Conservation (phyloP, 2,329 filamentous ascomycete species). For the Zymoseptoria ardabiliae region DNA sequence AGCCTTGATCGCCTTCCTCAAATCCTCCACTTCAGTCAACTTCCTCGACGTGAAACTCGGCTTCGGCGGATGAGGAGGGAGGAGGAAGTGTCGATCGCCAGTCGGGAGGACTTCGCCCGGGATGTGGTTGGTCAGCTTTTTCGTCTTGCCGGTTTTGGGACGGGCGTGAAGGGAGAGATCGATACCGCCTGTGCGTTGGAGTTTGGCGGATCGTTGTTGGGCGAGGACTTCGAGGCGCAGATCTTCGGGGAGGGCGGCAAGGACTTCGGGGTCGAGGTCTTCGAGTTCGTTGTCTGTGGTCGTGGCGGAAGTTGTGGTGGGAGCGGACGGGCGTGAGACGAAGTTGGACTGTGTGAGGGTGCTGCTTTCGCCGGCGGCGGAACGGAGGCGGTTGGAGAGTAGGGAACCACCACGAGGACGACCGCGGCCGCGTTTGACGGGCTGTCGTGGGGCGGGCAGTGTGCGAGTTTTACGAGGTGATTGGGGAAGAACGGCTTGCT, state of each 20-base stretch:
- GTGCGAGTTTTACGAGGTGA: conserved; percentile 52
- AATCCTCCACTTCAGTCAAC: conserved; percentile 50
- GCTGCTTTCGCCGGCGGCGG: conserved; percentile 40
- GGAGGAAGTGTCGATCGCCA: conserved; percentile 34
- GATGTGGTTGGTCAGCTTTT: conserved; percentile 10
- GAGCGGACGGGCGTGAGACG: conserved; percentile 32
- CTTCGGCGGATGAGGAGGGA: conserved; percentile 45
- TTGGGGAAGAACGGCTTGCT: conserved; percentile 31
- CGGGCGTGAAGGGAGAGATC: conserved; percentile 28
- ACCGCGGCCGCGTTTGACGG: conserved; percentile 60
- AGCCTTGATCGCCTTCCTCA: conserved; percentile 64
- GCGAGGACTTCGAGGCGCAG: conserved; percentile 69
- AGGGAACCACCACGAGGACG: conserved; percentile 24
- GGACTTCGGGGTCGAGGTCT: conserved; percentile 62
- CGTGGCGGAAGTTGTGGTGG: conserved; percentile 9
- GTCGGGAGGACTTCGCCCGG: conserved; percentile 12
- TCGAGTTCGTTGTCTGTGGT: conserved; percentile 35
- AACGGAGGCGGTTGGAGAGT: conserved; percentile 40
- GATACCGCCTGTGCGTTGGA: conserved; percentile 45
- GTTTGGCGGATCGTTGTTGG: conserved; percentile 58
- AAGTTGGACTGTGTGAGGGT: conserved; percentile 70
- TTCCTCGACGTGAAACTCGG: conserved; percentile 58
- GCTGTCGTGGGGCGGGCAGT: conserved; percentile 45
- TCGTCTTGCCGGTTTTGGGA: conserved; percentile 12
- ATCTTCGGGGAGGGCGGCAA: conserved; percentile 75